Conservation (phyloP, 179 eudicot genomes). For the Amaranthus tricolor region DNA sequence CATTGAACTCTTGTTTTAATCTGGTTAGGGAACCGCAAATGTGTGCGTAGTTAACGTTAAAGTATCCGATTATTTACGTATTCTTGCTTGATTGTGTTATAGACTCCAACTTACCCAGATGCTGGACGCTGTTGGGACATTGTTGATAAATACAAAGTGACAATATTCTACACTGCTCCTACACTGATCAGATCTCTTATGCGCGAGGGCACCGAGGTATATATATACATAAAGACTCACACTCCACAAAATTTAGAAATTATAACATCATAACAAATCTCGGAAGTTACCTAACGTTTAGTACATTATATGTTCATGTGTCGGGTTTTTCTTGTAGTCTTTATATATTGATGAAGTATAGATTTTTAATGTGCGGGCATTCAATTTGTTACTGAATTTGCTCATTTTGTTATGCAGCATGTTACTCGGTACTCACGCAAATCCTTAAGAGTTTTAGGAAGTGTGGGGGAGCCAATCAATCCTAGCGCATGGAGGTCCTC, state of each 20-base stretch:
- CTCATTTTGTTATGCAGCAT: conserved; percentile 45
- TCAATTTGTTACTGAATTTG: not conserved
- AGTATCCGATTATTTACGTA: not conserved
- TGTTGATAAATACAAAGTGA: conserved; percentile 91
- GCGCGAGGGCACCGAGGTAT: conserved; percentile 91
- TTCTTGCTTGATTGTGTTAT: conserved; percentile 20
- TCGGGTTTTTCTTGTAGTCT: not conserved
- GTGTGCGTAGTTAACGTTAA: not conserved
- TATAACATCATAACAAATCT: too few relatives aligned
- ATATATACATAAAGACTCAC: not conserved
- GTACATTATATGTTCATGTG: too few relatives aligned
- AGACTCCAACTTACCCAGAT: conserved; percentile 97
- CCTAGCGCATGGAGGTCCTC: conserved; percentile 98
- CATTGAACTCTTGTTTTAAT: not conserved
- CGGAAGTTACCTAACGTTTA: too few relatives aligned
- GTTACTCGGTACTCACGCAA: conserved; percentile 88
- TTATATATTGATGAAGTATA: too few relatives aligned
- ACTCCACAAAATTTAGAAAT: too few relatives aligned
- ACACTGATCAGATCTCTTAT: conserved; percentile 94
- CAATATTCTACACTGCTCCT: conserved; percentile 94
- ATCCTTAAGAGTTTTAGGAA: conserved; percentile 92
- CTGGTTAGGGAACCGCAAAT: conserved; percentile 2
- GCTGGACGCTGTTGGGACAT: conserved; percentile 96
- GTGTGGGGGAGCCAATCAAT: conserved; percentile 99
- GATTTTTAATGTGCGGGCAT: too few relatives aligned